Evolutionary conservation across 78 protist species (phyloP).

Genomic region (Speleostelium caveatum): DNA sequence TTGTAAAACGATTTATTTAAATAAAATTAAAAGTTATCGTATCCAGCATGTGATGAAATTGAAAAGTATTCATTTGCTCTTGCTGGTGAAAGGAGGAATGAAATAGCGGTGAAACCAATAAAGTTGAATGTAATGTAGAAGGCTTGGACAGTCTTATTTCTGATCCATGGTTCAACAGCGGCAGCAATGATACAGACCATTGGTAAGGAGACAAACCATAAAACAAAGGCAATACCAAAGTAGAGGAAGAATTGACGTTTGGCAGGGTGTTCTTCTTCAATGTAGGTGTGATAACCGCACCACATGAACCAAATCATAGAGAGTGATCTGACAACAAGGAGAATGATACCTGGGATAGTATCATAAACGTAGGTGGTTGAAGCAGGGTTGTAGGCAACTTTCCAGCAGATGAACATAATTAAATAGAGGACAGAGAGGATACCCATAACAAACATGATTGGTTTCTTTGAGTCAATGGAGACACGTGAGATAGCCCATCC

Average conservation of each 20-base stretch:
- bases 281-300: conserved; percentile 65
- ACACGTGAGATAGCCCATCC: conserved; percentile 82
- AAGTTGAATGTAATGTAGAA: conserved; percentile 75
- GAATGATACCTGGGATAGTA: conserved; percentile 79
- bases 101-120: conserved; percentile 43
- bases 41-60: conserved; percentile 9
- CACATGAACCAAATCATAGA: conserved; percentile 83
- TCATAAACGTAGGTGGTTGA: conserved; percentile 81
- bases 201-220: conserved; percentile 77
- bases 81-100: conserved; percentile 62
- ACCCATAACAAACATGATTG: conserved; percentile 59
- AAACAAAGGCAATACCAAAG: conserved; percentile 55
- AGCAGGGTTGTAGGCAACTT: conserved; percentile 52
- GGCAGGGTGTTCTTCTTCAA: conserved; percentile 80
- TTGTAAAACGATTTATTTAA: background rate
- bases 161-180: conserved; percentile 65
- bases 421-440: conserved; percentile 61
- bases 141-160: conserved; percentile 64
- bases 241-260: conserved; percentile 70
- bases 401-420: conserved; percentile 67
- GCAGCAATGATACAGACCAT: conserved; percentile 71
- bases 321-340: conserved; percentile 49
- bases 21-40: background rate
- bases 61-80: conserved; percentile 62
- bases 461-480: conserved; percentile 58